Conservation (phyloP, 768 basidiomycete species). For the Antrodiella citrinella region DNA sequence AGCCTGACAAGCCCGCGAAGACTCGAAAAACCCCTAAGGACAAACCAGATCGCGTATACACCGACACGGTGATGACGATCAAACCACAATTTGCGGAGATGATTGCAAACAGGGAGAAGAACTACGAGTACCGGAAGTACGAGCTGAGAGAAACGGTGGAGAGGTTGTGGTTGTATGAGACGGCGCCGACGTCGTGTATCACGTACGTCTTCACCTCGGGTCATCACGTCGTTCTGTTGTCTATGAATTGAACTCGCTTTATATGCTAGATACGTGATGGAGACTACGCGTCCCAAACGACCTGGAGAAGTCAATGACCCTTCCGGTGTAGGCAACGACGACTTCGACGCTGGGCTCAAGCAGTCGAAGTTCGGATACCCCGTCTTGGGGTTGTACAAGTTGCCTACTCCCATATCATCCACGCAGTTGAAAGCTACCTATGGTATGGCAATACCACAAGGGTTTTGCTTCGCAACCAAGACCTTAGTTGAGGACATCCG, state of each 20-base stretch:
- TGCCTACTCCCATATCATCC: slow-evolving; percentile 18
- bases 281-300: slow-evolving; percentile 20
- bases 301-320: slow-evolving; percentile 27
- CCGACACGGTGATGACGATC: slow-evolving; percentile 27
- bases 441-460: slow-evolving; percentile 16
- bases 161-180: slow-evolving; percentile 27
- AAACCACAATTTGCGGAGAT: slow-evolving; percentile 23
- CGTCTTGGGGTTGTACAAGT: slow-evolving; percentile 19
- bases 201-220: slow-evolving; percentile 18
- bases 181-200: slow-evolving; percentile 21
- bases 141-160: slow-evolving; percentile 20
- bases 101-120: slow-evolving; percentile 26
- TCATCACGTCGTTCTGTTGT: background rate
- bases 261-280: slow-evolving; percentile 18
- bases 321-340: slow-evolving; percentile 27
- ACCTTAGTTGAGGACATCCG: slow-evolving; percentile 21
- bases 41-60: slow-evolving; percentile 23
- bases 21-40: too few species aligned
- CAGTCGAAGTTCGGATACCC: slow-evolving; percentile 26
- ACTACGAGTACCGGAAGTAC: slow-evolving; percentile 30
- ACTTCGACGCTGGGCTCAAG: slow-evolving; percentile 26
- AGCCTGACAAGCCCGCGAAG: too few species aligned
- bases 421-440: slow-evolving; percentile 17
- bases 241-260: background rate
- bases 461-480: slow-evolving; percentile 22